These are phyloP conservation scores for Gastrolobium villosum DNA, from an alignment of 306 rosid genomes.

Conservation along the genomic window DNA sequence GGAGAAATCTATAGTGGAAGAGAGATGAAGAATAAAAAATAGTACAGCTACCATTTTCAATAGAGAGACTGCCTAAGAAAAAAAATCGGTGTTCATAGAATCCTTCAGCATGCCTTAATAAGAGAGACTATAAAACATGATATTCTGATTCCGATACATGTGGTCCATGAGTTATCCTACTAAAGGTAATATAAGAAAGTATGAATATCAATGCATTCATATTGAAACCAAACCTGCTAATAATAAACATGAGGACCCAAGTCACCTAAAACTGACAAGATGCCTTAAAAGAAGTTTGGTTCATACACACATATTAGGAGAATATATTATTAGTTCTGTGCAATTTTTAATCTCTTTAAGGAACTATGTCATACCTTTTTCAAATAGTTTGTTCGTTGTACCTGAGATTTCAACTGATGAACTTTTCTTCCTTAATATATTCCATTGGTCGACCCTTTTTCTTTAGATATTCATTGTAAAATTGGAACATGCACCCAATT, in stretches of 20 bases:
- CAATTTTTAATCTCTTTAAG: conserved; percentile 26
- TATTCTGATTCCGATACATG: neutral
- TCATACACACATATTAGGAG: neutral
- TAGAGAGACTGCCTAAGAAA: neutral
- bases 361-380: conserved; percentile 23
- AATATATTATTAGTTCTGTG: conserved; percentile 34
- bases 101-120: conserved; percentile 18
- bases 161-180: conserved; percentile 18
- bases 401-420: too few species aligned
- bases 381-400: conserved; percentile 14
- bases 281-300: conserved; percentile 30
- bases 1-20: neutral
- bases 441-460: too few species aligned
- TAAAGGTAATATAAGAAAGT: neutral
- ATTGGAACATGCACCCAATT: too few species aligned
- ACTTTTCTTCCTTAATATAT: too few species aligned
- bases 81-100: conserved; percentile 23
- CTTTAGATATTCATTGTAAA: too few species aligned
- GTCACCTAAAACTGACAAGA: conserved; percentile 16
- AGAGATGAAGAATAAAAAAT: conserved; percentile 13
- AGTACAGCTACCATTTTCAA: neutral
- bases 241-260: conserved; percentile 5
- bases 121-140: neutral
- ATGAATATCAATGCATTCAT: neutral
- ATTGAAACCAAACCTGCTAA: neutral